Conservation (phyloP, 2,329 filamentous ascomycete species). For the Coniella vitis region DNA sequence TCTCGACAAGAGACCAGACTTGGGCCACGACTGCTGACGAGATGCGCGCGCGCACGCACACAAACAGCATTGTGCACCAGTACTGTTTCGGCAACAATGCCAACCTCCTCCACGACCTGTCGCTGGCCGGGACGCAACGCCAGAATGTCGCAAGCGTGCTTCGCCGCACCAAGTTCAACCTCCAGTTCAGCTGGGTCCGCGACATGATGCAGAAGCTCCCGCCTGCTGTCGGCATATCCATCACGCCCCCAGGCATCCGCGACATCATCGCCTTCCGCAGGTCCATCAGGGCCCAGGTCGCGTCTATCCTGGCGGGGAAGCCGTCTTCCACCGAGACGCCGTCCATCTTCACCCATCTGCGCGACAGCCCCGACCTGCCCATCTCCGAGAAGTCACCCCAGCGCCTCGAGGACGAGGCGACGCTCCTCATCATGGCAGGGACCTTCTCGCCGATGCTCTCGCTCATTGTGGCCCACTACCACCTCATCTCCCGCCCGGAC, state of each 20-base stretch:
- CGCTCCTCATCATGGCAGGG: conserved; percentile 22
- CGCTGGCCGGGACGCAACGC: conserved; percentile 21
- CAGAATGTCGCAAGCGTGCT: conserved; percentile 24
- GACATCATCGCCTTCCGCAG: conserved; percentile 18
- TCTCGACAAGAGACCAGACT: neutral
- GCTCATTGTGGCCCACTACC: conserved; percentile 20
- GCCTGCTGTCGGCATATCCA: neutral
- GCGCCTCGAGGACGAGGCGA: conserved; percentile 25
- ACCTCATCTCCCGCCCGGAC: conserved; percentile 18
- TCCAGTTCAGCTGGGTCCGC: conserved; percentile 25
- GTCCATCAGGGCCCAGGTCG: conserved; percentile 21
- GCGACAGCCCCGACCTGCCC: conserved; percentile 21
- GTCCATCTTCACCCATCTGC: conserved; percentile 24
- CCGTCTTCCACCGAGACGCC: conserved; percentile 12
- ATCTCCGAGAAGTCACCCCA: conserved; percentile 22
- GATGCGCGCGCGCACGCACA: no score
- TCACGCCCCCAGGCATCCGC: neutral
- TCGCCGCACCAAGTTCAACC: conserved; percentile 24
- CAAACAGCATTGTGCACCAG: conserved; percentile 22
- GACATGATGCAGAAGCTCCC: conserved; percentile 22
- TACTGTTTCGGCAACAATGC: conserved; percentile 25
- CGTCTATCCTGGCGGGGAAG: neutral
- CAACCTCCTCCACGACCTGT: conserved; percentile 20
- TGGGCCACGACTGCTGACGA: neutral
- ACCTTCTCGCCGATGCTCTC: conserved; percentile 19